Base-by-base conservation (phyloP, 2,329 filamentous ascomycete genomes). In the Fusarium sp. region DNA sequence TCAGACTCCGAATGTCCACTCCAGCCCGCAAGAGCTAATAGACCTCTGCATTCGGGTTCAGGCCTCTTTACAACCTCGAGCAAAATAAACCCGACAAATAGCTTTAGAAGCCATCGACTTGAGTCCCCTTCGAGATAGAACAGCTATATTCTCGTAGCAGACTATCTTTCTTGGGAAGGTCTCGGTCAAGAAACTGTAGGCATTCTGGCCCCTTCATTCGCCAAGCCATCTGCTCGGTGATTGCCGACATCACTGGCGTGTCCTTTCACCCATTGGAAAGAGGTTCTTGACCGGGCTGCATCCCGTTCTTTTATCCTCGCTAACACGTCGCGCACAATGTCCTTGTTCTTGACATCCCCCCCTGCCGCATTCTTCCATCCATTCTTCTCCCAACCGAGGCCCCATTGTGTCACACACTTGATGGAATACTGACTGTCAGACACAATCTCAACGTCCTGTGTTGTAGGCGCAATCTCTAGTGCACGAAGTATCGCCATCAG, bases 351-450 rank as follows among this genome's bases (percentile, higher is more conserved):
- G 13, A 98, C 95, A 0, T 88, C 83, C 66, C 91, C 92, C 15
- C 90, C 90, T 2, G 86, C 84, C 7, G 89, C 83, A n/a, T 91
- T 97, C 79, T 87, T 88, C 95, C 95, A 99, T 11, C 87, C 87
- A 75, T 95, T 90, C 62, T 83, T 87, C 71, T 90, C 86, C 96
- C 96, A 98, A 62, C 88, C 91, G 28, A 83, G 81, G 78, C 91
- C 95, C 95, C 96, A 99, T 48, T 91, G 87, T 2, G 92, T 97
- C 31, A 95, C 90, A 78, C 95, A 98, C 74, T 95, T 92, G 81
- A 98, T 97, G 3, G 93, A 89, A 83, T 98, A 98, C 78, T 91
- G 91, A 81, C 93, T 96, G 83, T 99, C 96, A n/a, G 91, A 95
- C 79, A 91, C 88, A 73, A 99, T 97, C 63, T 91, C 88, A 18